Evolutionary conservation across 768 basidiomycete species (phyloP).

Genomic region (Dioszegia aurantiaca): DNA sequence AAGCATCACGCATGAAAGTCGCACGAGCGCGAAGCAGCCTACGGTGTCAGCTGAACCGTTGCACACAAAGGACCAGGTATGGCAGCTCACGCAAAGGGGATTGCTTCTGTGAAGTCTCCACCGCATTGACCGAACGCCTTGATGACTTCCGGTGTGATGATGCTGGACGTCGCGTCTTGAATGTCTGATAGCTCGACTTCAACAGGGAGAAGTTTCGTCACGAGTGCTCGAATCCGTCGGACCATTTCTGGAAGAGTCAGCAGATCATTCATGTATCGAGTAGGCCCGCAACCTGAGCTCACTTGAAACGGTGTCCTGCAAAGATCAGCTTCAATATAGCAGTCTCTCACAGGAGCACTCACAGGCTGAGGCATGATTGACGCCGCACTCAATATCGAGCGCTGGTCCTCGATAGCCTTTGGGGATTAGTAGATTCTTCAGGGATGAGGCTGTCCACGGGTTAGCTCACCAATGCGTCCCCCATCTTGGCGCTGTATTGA

Average conservation of each 20-base stretch:
- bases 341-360: slow-evolving; percentile 12
- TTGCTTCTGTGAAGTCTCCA: slow-evolving; percentile 82
- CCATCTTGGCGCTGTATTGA: slow-evolving; percentile 24
- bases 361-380: slow-evolving; percentile 44
- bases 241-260: slow-evolving; percentile 86
- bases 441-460: not conserved
- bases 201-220: slow-evolving; percentile 70
- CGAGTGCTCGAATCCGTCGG: slow-evolving; percentile 72
- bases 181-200: slow-evolving; percentile 69
- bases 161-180: slow-evolving; percentile 71
- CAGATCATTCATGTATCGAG: no score
- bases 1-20: slow-evolving; percentile 78
- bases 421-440: not conserved
- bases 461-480: slow-evolving; percentile 42
- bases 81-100: slow-evolving; percentile 53
- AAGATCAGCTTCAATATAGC: not conserved
- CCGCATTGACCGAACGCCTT: slow-evolving; percentile 72
- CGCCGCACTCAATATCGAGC: slow-evolving; percentile 38
- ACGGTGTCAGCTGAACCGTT: not conserved
- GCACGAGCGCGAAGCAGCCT: slow-evolving; percentile 54
- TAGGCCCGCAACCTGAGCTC: no score
- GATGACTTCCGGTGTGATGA: slow-evolving; percentile 75
- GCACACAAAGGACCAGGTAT: not conserved
- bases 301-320: slow-evolving; percentile 46
- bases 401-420: slow-evolving; percentile 48